Conservation (phyloP, 352 stramenopile genomes). For the Blastocystis sp. region DNA sequence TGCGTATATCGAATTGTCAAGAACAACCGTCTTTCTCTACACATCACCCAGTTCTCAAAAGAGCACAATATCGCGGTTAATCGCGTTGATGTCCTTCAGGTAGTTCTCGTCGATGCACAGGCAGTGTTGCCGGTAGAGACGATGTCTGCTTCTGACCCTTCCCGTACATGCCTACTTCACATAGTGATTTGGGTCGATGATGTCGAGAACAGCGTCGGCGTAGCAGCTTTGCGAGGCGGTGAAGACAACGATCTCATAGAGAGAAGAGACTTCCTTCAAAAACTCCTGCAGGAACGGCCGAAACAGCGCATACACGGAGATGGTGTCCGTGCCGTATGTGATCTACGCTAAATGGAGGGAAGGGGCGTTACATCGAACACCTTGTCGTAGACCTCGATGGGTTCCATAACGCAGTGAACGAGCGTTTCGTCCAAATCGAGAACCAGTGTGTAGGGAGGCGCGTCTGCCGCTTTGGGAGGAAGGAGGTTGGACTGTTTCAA, state of each 20-base stretch:
- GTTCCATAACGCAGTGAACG: conserved; percentile 95
- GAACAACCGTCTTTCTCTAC: conserved; percentile 78
- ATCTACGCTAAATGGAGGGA: conserved; percentile 5
- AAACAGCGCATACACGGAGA: conserved; percentile 91
- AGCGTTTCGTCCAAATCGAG: conserved; percentile 98
- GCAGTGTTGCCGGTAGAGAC: conserved; percentile 90
- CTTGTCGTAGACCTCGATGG: conserved; percentile 86
- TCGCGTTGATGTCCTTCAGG: conserved; percentile 94
- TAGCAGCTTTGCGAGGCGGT: conserved; percentile 90
- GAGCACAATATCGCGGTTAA: conserved; percentile 83
- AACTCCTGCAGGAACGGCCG: conserved; percentile 91
- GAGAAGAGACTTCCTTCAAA: conserved; percentile 82
- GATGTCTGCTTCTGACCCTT: conserved; percentile 76
- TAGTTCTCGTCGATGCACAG: conserved; percentile 94
- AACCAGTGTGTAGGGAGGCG: conserved; percentile 79
- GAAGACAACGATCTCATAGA: conserved; percentile 99
- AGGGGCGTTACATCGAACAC: conserved; percentile 89
- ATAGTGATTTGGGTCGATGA: conserved; percentile 87
- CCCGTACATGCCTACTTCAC: conserved; percentile 79
- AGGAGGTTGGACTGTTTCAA: conserved; percentile 69
- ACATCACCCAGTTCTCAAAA: not conserved
- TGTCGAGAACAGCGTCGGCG: conserved; percentile 91
- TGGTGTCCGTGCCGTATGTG: conserved; percentile 82
- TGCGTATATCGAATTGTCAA: conserved; percentile 95
- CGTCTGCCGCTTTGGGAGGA: conserved; percentile 71